phyloP scores from a whole-genome alignment of 2,329 filamentous ascomycete genomes.

The Calonectria pauciramosa region DNA sequence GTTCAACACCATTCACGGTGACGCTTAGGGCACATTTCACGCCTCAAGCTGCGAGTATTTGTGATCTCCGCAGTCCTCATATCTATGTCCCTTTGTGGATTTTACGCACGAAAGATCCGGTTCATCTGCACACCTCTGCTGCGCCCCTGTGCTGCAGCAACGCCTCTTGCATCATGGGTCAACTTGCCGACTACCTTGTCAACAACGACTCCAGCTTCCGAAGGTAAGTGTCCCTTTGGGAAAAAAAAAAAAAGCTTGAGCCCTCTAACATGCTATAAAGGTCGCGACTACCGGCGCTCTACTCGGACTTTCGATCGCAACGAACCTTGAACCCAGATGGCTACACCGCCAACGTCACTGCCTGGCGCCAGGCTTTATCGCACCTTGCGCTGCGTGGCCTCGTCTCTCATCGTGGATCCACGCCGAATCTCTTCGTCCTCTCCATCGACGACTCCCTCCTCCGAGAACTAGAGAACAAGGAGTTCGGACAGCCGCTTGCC shows the following conservation, averaged over 20 bases:
- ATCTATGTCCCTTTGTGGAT: neutral
- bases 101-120: neutral
- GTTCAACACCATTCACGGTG: conserved; percentile 1
- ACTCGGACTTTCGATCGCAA: conserved; percentile 86
- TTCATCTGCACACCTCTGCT: neutral
- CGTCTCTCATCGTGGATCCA: conserved; percentile 56
- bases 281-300: conserved; percentile 85
- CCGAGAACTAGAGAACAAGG: conserved; percentile 78
- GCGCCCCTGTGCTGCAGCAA: neutral
- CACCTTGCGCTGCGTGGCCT: conserved; percentile 75
- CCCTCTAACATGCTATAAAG: conserved; percentile 55
- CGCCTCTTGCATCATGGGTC: conserved; percentile 64
- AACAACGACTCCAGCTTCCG: conserved; percentile 73
- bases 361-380: conserved; percentile 84
- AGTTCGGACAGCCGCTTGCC: conserved; percentile 86
- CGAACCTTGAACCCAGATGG: conserved; percentile 85
- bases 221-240: conserved; percentile 55
- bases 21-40: neutral
- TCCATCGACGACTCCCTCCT: conserved; percentile 74
- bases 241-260: neutral
- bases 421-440: conserved; percentile 65
- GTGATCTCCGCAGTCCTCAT: neutral
- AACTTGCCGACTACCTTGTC: conserved; percentile 77
- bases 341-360: conserved; percentile 82
- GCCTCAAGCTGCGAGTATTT: neutral